phyloP scores from a whole-genome alignment of 345 rosid species.

The Odontarrhena argentea region DNA sequence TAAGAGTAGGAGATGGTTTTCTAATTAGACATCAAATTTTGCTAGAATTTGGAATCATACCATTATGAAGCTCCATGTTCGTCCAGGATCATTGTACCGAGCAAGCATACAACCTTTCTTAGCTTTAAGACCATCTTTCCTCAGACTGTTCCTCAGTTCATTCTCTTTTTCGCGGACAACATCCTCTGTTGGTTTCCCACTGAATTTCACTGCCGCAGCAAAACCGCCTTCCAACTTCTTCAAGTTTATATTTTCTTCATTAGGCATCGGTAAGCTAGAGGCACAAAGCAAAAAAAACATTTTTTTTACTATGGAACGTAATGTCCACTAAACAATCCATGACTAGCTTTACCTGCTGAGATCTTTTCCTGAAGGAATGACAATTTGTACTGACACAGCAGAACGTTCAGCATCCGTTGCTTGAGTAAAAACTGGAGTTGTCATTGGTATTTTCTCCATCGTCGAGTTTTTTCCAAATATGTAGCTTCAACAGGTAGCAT shows the following conservation, averaged over 20 bases:
- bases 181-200: conserved; percentile 81
- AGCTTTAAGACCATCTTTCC: conserved; percentile 67
- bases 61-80: conserved; percentile 73
- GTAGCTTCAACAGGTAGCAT: conserved; percentile 47
- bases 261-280: conserved; percentile 75
- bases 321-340: conserved; percentile 1
- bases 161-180: conserved; percentile 58
- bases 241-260: conserved; percentile 57
- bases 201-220: conserved; percentile 76
- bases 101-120: conserved; percentile 74
- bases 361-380: conserved; percentile 74
- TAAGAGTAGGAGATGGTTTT: background rate
- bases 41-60: conserved; percentile 41
- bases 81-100: conserved; percentile 88
- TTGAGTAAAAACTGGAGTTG: conserved; percentile 77
- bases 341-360: conserved; percentile 50
- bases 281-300: background rate
- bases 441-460: conserved; percentile 68
- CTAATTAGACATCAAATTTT: conserved; percentile 12
- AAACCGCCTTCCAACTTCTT: conserved; percentile 73
- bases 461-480: conserved; percentile 74
- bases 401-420: conserved; percentile 58
- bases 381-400: conserved; percentile 71
- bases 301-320: background rate
- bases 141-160: conserved; percentile 54